Percentiles rank a stretch among this genome's conserved stretches.
Conservation (phyloP, 352 stramenopile genomes). For the Phytopythium helicoides region DNA sequence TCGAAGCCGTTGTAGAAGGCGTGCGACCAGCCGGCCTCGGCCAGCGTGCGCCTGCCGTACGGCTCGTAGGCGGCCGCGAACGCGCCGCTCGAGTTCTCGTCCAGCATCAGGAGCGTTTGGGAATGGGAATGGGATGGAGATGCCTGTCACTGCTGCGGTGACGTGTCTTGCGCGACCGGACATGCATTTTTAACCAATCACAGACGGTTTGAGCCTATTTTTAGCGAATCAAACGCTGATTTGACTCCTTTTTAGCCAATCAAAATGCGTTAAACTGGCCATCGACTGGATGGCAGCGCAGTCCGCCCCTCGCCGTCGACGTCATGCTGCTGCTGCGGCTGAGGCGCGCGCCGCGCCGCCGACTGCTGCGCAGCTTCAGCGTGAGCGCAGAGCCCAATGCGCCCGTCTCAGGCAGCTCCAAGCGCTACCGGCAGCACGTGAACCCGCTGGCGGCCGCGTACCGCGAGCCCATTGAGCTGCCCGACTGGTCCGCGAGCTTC, state of each 20-base stretch:
- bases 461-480: conserved; percentile 54
- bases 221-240: conserved; percentile 9
- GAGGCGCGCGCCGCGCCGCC: neutral
- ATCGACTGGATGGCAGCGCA: neutral
- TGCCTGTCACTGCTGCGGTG: conserved; percentile 16
- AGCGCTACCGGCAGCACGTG: conserved; percentile 81
- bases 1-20: conserved; percentile 83
- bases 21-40: conserved; percentile 42
- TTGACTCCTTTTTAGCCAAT: neutral
- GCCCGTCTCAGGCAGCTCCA: conserved; percentile 19
- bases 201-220: neutral
- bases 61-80: conserved; percentile 42
- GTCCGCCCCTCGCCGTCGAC: neutral
- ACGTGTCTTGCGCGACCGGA: conserved; percentile 15
- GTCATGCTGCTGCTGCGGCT: neutral
- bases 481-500: conserved; percentile 58
- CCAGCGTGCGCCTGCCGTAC: conserved; percentile 56
- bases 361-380: neutral
- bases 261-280: neutral
- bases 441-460: conserved; percentile 75
- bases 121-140: no score
- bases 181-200: conserved; percentile 27
- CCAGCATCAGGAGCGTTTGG: conserved; percentile 48
- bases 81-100: conserved; percentile 68
- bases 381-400: neutral